Base-by-base conservation (phyloP, 2,329 filamentous ascomycete genomes). In the Claviceps monticola region DNA sequence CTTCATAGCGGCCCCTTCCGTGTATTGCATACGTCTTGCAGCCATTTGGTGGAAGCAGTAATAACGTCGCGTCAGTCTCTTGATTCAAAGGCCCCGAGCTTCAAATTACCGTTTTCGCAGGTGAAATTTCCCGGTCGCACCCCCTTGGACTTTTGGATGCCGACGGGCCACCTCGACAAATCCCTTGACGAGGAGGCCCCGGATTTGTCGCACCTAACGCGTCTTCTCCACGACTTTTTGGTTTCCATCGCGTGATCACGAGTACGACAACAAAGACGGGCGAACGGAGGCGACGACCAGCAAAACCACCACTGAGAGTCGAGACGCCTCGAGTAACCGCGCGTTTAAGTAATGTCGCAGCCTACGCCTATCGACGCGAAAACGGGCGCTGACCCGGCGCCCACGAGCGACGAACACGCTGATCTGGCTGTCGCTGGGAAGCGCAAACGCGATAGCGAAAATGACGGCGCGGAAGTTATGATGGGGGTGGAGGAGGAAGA, bases 371-470 rank as follows among this genome's bases (percentile, higher is more conserved):
- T 62, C 49, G 64, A 66, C 55, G 59, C 62, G 52, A 74, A 75
- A 34, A 34, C 29, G 63, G 73, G 72, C 58, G 64, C 66, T 51
- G 9, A 34, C 29, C 59, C 66, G 51, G 68, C 65, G 55, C 67
- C 68, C 23, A 59, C 59, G 48, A 62, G 60, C 46, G 58, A 54
- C 41, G 57, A 65, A 39, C 57, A 62, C 53, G 60, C 59, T 45
- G 64, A 63, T 50, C 59, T 64, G 49, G 61, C 62, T 50, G 59
- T 69, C 37, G 64, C 71, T 26, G 68, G 68, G 53, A 82, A 82
- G 69, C 71, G 79, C 64, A 82, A 82, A 68, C 78, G 78, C 71
- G 76, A 79, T 59, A 64, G 67, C 48, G 68, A 62, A 54, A 70
- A 73, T 57, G 71, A 71, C 52, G 61, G 64, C 21, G 61, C 60